phyloP scores from a whole-genome alignment of 108 stramenopile genomes.

The Skeletonema marinoi region DNA sequence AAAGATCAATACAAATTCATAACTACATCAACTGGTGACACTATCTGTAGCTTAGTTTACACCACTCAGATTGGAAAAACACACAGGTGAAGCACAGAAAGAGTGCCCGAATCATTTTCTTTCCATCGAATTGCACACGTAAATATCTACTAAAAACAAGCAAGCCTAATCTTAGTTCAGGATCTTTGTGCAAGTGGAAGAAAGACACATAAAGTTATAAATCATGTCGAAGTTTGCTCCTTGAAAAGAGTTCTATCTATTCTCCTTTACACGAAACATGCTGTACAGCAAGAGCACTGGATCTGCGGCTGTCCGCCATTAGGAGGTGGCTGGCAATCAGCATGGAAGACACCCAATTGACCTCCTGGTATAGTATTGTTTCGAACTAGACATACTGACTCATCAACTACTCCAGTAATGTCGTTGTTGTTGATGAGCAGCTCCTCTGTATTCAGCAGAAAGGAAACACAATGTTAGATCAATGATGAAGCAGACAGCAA shows the following conservation, averaged over 20 bases:
- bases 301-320: conserved; percentile 42
- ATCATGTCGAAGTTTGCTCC: neutral
- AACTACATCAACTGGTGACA: too few species aligned
- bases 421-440: conserved; percentile 47
- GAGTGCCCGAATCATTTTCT: too few species aligned
- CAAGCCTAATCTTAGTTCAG: neutral
- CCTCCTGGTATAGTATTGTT: conserved; percentile 44
- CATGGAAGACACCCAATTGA: conserved; percentile 38
- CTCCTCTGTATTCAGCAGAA: conserved; percentile 31
- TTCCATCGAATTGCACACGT: neutral
- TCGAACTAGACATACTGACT: conserved; percentile 38
- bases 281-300: conserved; percentile 47
- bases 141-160: neutral
- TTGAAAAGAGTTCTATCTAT: neutral
- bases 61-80: too few species aligned
- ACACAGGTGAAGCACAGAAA: too few species aligned
- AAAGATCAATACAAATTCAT: too few species aligned
- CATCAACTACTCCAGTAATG: conserved; percentile 44
- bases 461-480: neutral
- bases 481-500: neutral
- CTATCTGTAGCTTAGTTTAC: too few species aligned
- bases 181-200: neutral
- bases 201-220: neutral
- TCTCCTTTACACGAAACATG: conserved; percentile 37
- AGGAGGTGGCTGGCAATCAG: conserved; percentile 46